Percentiles rank a stretch among this genome's conserved stretches.
phyloP scores from a whole-genome alignment of 768 basidiomycete species.

The Pisolithus orientalis region DNA sequence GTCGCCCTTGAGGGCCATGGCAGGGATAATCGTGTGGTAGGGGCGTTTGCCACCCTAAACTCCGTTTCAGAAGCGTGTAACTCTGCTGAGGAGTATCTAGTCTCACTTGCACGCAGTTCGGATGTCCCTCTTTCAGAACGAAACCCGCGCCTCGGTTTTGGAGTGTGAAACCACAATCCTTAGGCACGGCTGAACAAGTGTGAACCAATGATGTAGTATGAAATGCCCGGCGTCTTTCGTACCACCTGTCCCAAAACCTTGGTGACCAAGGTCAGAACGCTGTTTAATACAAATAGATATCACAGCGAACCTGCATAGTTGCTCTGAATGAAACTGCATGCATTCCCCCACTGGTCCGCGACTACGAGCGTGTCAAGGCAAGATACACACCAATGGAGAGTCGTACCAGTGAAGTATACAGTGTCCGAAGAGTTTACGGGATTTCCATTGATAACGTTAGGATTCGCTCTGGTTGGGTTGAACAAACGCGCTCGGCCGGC shows the following conservation, averaged over 20 bases:
- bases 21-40: constrained; percentile 94
- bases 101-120: constrained; percentile 71
- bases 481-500: constrained; percentile 74
- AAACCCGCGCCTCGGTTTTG: constrained; percentile 93
- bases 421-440: constrained; percentile 88
- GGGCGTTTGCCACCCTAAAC: constrained; percentile 76
- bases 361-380: constrained; percentile 34
- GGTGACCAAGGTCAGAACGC: background rate
- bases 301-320: constrained; percentile 65
- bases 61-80: background rate
- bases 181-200: constrained; percentile 63
- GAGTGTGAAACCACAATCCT: constrained; percentile 92
- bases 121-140: constrained; percentile 70
- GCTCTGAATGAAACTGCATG: constrained; percentile 85
- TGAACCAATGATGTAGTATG: constrained; percentile 2
- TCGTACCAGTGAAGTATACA: constrained; percentile 80
- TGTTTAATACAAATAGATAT: background rate
- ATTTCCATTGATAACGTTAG: constrained; percentile 66
- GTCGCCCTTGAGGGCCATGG: constrained; percentile 67
- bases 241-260: constrained; percentile 90
- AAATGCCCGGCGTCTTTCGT: constrained; percentile 2
- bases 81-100: background rate
- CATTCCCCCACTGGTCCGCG: constrained; percentile 83
- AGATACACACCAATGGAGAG: constrained; percentile 2
- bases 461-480: constrained; percentile 58